Percentiles rank a stretch among this genome's conserved stretches.
These are phyloP conservation scores for Rubus parviflorus DNA, from an alignment of 306 rosid genomes.

Conservation along the genomic window DNA sequence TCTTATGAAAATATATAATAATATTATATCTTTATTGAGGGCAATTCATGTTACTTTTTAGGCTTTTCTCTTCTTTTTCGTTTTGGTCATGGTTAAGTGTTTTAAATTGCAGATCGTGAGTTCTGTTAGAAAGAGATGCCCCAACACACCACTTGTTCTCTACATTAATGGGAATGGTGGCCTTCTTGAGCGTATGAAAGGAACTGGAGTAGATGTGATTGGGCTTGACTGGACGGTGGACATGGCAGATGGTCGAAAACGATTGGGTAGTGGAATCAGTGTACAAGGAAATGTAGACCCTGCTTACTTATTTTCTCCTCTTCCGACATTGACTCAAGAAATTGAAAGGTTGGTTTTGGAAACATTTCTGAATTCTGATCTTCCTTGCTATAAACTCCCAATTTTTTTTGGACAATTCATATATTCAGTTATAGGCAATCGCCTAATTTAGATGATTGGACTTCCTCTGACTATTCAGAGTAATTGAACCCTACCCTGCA, in stretches of 20 bases:
- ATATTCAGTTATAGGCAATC: background rate
- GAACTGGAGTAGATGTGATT: conserved; percentile 83
- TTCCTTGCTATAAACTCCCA: conserved; percentile 10
- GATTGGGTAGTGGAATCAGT: conserved; percentile 72
- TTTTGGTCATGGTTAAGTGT: conserved; percentile 3
- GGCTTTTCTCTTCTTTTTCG: conserved; percentile 1
- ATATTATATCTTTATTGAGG: background rate
- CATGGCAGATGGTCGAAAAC: conserved; percentile 90
- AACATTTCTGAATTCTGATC: conserved; percentile 7
- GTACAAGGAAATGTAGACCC: conserved; percentile 99
- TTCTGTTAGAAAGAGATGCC: conserved; percentile 66
- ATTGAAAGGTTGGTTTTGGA: conserved; percentile 70
- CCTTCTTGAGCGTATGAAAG: conserved; percentile 91
- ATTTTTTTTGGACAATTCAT: background rate
- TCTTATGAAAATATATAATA: background rate
- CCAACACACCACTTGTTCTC: conserved; percentile 77
- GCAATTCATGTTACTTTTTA: background rate
- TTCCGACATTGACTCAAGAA: conserved; percentile 77
- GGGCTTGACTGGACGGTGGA: conserved; percentile 98
- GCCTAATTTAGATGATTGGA: background rate
- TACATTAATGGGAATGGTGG: conserved; percentile 98
- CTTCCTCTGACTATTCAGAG: background rate
- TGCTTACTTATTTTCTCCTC: conserved; percentile 83
- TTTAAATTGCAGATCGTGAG: conserved; percentile 67
- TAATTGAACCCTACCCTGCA: background rate